Evolutionary conservation across 192 early-diverging fungal genomes (phyloP), one percentile per base, ranked within the genome.

Genomic region (Diversispora epigaea): DNA sequence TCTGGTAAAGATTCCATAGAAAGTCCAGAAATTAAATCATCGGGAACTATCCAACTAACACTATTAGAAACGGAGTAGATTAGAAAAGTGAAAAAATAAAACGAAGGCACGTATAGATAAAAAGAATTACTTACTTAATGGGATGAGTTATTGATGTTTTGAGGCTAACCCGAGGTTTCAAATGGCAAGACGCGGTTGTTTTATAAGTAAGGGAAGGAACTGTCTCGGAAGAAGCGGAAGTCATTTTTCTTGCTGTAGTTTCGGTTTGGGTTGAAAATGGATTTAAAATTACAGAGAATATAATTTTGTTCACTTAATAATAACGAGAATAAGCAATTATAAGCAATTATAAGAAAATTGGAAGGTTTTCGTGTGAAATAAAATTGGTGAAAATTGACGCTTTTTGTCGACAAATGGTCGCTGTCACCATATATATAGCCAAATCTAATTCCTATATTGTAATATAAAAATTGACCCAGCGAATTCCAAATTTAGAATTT

Each of bases 121-220:
- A 43, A 21, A 11, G 14, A 15, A 55, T 50, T 39, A 8, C 32
- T 70, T 55, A 73, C 71, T 73, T 73, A 21, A 73, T 58, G 45
- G 71, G 71, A 25, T 73, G 71, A 22, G 71, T 73, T 17, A 25
- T 46, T 22, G 71, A 73, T 19, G 71, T 73, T 62, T 73, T 73
- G 6, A 73, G 58, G 39, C 9, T 70, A 19, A 55, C 52, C 39
- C 62, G 62, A 41, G 41, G 62, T 43, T 32, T 32, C 25, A n/a
- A 62, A 62, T 62, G 25, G 39, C 60, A 62, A 62, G 60, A 64
- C 62, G 17, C 62, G 62, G 62, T 43, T 15, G 40, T 39, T 44
- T 40, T 64, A 64, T 45, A 64, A 64, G 8, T 64, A 64, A 62
- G 4, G 39, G 60, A 62, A 40, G 62, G 21, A 8, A 25, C 21